Base-by-base conservation (phyloP, 805 yeast species). In the Sugiyamaella qingdaonensis region DNA sequence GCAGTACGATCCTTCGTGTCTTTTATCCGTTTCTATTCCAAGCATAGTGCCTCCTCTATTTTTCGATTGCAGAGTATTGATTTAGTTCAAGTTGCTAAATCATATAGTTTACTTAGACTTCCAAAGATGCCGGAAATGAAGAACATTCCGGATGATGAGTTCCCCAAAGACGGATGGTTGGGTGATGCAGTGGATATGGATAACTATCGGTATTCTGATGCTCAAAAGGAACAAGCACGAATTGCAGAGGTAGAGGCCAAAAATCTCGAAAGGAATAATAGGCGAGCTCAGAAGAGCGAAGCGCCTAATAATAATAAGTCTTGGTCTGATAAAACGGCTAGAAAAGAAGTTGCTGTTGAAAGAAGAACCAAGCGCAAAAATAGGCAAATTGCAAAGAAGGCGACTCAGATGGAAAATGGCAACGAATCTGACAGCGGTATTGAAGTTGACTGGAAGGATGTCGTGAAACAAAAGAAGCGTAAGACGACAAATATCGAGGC, bases 111-210 rank as follows among this genome's bases (percentile, higher is more conserved):
- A 1, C 69, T 88, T 42, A 76, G 97, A 60, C 70, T 92, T 54
- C 99, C 99, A 8, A 81, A 84, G 60, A 94, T 95, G 98, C 99
- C 99, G 0, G 99, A 94, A 65, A 71, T 82, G 32, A 78, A 84
- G 19, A 72, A 83, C 1, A 59, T 49, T 16, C 64, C 75, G 31
- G 64, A 70, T 36, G 79, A 76, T 2, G 59, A 68, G 10, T 70
- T 82, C 62, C 87, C 90, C 0, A 80, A 77, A 32, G 84, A 81
- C 56, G 97, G 97, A 0, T 88, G 91, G 89, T 69, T 88, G 34
- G 77, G 83, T 1, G 76, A 71, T 29, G 72, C 73, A 2, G 74
- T 90, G 16, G 85, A 88, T 60, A 78, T 88, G 81, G 88, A 86
- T 57, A 73, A 68, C 1, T 88, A 79, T 65, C 71, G 76, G 9